Evolutionary conservation across 140 eudicot species (phyloP).

Genomic region (Flaveria floridana): DNA sequence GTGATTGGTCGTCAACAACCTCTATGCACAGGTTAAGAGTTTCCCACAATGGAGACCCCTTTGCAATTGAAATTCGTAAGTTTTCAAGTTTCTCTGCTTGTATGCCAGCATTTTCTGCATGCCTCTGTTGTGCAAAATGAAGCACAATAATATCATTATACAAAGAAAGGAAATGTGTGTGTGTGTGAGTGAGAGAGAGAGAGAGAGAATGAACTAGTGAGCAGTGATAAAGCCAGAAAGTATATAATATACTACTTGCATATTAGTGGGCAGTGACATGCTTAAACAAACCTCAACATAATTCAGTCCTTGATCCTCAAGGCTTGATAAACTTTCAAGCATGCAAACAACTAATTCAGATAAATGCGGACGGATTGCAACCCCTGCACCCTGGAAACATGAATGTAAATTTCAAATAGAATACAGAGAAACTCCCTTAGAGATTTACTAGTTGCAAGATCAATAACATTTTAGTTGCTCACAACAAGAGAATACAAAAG

Average conservation of each 20-base stretch:
- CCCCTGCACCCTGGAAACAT: slow-evolving; percentile 80
- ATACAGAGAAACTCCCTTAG: neutral
- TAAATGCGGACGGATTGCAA: slow-evolving; percentile 88
- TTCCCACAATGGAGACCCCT: slow-evolving; percentile 98
- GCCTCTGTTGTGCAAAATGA: slow-evolving; percentile 50
- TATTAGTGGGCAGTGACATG: slow-evolving; percentile 23
- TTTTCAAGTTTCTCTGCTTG: slow-evolving; percentile 97
- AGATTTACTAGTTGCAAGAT: slow-evolving; percentile 16
- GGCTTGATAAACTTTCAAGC: slow-evolving; percentile 98
- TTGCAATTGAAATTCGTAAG: slow-evolving; percentile 84
- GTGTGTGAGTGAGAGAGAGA: neutral
- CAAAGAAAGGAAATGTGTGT: neutral
- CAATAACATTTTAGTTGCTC: neutral
- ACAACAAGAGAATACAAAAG: slow-evolving; percentile 1
- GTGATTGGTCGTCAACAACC: slow-evolving; percentile 66
- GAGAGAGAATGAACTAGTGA: neutral
- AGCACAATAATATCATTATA: slow-evolving; percentile 7
- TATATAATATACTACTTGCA: slow-evolving; percentile 8
- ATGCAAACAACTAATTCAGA: slow-evolving; percentile 90
- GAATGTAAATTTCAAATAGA: slow-evolving; percentile 11
- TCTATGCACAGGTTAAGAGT: slow-evolving; percentile 85
- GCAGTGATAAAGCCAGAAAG: slow-evolving; percentile 13
- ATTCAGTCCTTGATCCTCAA: slow-evolving; percentile 94
- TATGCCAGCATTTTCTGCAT: slow-evolving; percentile 91
- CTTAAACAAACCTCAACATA: slow-evolving; percentile 78